Base-by-base conservation (phyloP, 352 stramenopile genomes). In the Elongisporangium senticosum region DNA sequence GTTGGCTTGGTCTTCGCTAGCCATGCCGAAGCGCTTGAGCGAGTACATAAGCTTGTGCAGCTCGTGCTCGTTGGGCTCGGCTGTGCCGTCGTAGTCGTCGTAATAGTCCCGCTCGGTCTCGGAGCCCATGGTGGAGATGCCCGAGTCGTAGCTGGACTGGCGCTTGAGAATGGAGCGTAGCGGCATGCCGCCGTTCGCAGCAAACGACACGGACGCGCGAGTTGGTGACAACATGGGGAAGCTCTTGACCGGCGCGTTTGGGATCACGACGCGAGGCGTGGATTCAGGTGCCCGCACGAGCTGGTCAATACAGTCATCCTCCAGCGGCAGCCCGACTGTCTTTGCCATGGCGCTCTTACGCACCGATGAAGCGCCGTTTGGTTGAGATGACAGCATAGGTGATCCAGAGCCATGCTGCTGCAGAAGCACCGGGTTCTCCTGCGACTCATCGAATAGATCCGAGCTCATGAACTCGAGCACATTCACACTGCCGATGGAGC, bases 391-490 rank as follows among this genome's bases (percentile, higher is more conserved):
- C 8, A 40, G 19, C 15, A 23, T 22, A 3, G 60, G 37, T 39
- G 28, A 62, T 37, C 26, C 8, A 11, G 6, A 2, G 26, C 26
- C 26, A 37, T 51, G 43, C 48, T 68, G 55, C 33, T 77, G 61
- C 39, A 89, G 74, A 26, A 89, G 60, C 57, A 79, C 84, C 20
- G 79, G 79, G 56, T 89, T 89, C 63, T 89, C 79, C 61, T 89
- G 79, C 56, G 74, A 73, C 59, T 89, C 79, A 49, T 89, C 79
- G 48, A 89, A 89, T 53, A 89, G 58, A 23, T 89, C 79, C 1
- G 73, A 83, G 68, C 77, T 87, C 69, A 86, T 77, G 51, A 87
- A 76, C 52, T 82, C 68, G 51, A 87, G 58, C 59, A 89, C 77
- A 40, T 86, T 87, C 11, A 89, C 79, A 51, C 67, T 87, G 50